Conservation (phyloP, 305 asterid species). For the Fraxinus latifolia region DNA sequence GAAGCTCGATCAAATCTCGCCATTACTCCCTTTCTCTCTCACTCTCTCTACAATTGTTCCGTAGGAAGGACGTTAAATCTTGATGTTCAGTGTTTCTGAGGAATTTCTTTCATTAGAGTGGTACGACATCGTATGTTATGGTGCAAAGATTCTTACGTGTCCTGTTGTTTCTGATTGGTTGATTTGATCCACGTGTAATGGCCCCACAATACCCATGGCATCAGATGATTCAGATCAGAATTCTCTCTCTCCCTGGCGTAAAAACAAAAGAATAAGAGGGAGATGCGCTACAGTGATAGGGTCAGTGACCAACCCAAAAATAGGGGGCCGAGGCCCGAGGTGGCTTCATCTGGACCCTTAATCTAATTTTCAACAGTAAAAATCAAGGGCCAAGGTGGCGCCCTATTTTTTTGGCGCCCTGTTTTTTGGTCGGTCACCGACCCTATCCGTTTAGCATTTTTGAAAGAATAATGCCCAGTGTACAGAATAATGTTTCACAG, state of each 20-base stretch:
- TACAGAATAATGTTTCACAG: no score
- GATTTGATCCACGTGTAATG: constrained; percentile 30
- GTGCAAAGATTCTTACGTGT: constrained; percentile 42
- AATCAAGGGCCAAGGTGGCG: no score
- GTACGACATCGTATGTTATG: neutral
- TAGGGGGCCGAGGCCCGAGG: no score
- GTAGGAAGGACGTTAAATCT: neutral
- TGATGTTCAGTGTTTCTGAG: neutral
- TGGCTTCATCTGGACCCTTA: no score
- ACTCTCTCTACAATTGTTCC: neutral
- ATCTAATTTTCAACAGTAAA: no score
- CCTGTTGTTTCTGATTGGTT: constrained; percentile 57
- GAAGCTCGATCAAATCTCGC: constrained; percentile 27
- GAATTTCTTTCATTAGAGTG: neutral
- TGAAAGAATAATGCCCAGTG: no score
- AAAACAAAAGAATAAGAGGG: neutral
- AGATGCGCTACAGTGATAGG: no score
- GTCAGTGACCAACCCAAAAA: no score
- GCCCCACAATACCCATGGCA: neutral
- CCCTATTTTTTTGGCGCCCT: no score
- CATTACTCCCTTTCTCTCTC: constrained; percentile 30
- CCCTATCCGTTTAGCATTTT: no score
- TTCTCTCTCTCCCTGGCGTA: neutral
- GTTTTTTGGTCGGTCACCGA: no score
- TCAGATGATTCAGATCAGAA: neutral